phyloP scores from a whole-genome alignment of 2,329 filamentous ascomycete genomes.

The Thielaviopsis euricoi region DNA sequence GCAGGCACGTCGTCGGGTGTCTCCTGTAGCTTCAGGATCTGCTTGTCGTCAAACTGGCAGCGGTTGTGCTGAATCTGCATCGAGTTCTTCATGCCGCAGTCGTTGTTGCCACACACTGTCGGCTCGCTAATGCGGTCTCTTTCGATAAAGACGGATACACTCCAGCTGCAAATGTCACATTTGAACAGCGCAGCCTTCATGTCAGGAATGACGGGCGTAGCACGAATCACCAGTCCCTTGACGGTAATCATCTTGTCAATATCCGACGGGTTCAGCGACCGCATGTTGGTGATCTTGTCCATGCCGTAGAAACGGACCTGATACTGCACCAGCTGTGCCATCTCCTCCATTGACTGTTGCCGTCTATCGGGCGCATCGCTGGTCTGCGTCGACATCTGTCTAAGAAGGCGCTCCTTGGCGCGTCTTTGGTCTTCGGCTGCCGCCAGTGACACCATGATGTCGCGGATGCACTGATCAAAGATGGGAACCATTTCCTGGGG shows the following conservation, averaged over 20 bases:
- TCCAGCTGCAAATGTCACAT: slow-evolving; percentile 84
- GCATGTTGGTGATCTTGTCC: slow-evolving; percentile 73
- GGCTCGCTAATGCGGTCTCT: slow-evolving; percentile 93
- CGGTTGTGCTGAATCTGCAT: slow-evolving; percentile 98
- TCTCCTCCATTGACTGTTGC: slow-evolving; percentile 52
- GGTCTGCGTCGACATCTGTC: slow-evolving; percentile 45
- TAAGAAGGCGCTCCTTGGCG: slow-evolving; percentile 5
- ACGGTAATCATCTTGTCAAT: slow-evolving; percentile 93
- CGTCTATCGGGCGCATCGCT: slow-evolving; percentile 27
- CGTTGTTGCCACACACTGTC: slow-evolving; percentile 67
- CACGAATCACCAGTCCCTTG: slow-evolving; percentile 89
- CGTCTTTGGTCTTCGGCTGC: slow-evolving; percentile 54
- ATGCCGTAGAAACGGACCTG: slow-evolving; percentile 81
- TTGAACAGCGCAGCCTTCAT: slow-evolving; percentile 99
- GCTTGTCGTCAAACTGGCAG: slow-evolving; percentile 88
- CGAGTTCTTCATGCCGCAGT: slow-evolving; percentile 75
- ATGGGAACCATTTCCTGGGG: slow-evolving; percentile 91
- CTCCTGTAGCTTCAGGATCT: slow-evolving; percentile 96
- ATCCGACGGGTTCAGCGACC: slow-evolving; percentile 87
- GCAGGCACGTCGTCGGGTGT: slow-evolving; percentile 89
- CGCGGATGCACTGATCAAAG: slow-evolving; percentile 89
- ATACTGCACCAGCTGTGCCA: slow-evolving; percentile 66
- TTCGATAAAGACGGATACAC: slow-evolving; percentile 78
- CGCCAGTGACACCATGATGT: slow-evolving; percentile 81
- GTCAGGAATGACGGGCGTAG: slow-evolving; percentile 91